Base-by-base conservation (phyloP, 2,329 filamentous ascomycete genomes). In the Dactylellina sp. region DNA sequence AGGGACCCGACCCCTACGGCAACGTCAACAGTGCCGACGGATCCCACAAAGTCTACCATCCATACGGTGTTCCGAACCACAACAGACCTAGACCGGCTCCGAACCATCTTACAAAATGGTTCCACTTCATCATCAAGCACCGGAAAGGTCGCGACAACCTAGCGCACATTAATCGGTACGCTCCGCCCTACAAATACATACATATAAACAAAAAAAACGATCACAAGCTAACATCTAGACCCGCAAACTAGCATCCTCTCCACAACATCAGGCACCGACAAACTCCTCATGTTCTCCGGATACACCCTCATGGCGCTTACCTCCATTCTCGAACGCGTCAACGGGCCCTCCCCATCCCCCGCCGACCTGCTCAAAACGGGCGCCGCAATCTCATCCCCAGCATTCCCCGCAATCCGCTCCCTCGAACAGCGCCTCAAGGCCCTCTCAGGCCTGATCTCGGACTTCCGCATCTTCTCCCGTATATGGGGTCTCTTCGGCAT, bases 401-500 rank as follows among this genome's bases (percentile, higher is more conserved):
- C 82, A 75, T 83, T 83, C 60, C 83, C 83, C 5, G 84, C 84
- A 86, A 63, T 78, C 85, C 37, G 80, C 83, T 68, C 81, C 81
- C 50, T 80, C 81, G 44, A 77, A 79, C 32, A 79, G 83, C 66
- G 86, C 78, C 83, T 92, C 79, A 85, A 83, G 81, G 85, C 82
- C 12, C 84, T 96, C 12, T 87, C 88, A 16, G 84, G 82, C 35
- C 83, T 94, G 60, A 84, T 95, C 50, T 85, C 85, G 77, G 91
- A 95, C 79, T 87, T 88, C 75, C 85, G 91, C 74, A 89, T 89
- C 70, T 91, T 93, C 80, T 83, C 87, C 75, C 86, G 93, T 0
- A 84, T 97, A 28, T 96, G 91, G 89, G 89, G 88, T 0, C 80
- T 93, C 78, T 78, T 97, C 79, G 88, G 88, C 56, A 84, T 96